These are phyloP conservation scores for Aureobasidium mangrovei DNA, from an alignment of 2,329 filamentous ascomycete genomes.

Conservation along the genomic window DNA sequence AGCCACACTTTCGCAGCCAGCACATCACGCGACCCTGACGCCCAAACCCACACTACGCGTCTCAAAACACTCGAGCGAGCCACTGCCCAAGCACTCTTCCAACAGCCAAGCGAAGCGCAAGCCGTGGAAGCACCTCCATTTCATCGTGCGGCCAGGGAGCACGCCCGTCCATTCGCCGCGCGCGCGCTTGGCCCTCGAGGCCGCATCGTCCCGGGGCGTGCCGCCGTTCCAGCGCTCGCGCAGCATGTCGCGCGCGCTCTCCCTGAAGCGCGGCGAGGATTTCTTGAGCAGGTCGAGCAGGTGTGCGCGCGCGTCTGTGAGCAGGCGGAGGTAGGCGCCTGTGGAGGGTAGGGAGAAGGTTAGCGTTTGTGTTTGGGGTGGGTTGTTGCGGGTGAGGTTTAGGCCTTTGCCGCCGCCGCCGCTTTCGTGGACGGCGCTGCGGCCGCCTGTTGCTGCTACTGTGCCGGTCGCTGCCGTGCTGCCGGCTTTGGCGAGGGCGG, in stretches of 20 bases:
- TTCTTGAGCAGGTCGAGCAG: constrained; percentile 50
- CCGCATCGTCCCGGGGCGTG: constrained; percentile 38
- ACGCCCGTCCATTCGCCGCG: constrained; percentile 51
- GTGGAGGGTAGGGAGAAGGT: constrained; percentile 58
- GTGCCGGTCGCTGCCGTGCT: constrained; percentile 62
- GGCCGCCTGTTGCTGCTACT: constrained; percentile 59
- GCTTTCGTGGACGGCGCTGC: constrained; percentile 53
- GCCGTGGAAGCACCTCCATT: constrained; percentile 64
- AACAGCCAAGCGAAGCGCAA: constrained; percentile 63
- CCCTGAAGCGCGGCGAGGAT: constrained; percentile 47
- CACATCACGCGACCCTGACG: constrained; percentile 31
- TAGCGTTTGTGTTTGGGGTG: constrained; percentile 22
- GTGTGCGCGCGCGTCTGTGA: constrained; percentile 53
- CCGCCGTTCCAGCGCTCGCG: constrained; percentile 65
- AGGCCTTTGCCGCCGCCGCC: constrained; percentile 44
- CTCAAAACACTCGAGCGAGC: constrained; percentile 64
- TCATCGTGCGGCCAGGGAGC: constrained; percentile 52
- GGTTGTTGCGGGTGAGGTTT: constrained; percentile 18
- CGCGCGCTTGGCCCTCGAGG: constrained; percentile 41
- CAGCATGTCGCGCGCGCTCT: constrained; percentile 54
- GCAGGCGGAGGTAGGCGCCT: constrained; percentile 58
- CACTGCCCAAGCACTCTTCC: constrained; percentile 60
- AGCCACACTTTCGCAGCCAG: too few species aligned
- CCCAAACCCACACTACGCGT: constrained; percentile 65
- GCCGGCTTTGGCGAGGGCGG: constrained; percentile 42